Conservation (phyloP, 345 rosid species). For the Salix viminalis region DNA sequence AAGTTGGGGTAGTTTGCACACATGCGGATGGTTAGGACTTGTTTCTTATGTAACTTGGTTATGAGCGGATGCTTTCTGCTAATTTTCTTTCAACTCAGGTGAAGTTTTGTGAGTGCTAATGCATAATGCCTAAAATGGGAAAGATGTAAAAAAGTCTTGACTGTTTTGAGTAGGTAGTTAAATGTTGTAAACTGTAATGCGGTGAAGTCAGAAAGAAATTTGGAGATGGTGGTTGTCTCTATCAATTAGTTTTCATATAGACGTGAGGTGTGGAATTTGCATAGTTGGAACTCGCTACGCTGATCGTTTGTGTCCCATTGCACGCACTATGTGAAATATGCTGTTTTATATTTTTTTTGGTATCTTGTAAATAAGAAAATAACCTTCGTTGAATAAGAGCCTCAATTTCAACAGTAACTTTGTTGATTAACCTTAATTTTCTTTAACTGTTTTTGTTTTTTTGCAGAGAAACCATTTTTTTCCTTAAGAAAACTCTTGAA, state of each 20-base stretch:
- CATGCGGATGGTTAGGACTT: not conserved
- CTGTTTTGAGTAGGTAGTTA: not conserved
- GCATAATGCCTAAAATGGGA: not conserved
- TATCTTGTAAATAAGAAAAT: not conserved
- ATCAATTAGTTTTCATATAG: not conserved
- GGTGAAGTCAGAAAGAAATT: not conserved
- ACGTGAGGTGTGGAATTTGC: not conserved
- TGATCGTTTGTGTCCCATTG: not conserved
- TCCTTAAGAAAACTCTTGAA: not conserved
- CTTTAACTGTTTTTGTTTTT: not conserved
- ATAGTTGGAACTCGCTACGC: not conserved
- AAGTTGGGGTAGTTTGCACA: not conserved
- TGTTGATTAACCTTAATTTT: not conserved
- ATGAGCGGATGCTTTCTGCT: not conserved
- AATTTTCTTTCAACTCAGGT: not conserved
- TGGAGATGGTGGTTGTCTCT: not conserved
- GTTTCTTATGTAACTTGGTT: not conserved
- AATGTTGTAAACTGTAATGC: not conserved
- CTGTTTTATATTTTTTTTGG: too few relatives aligned
- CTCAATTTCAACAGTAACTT: not conserved
- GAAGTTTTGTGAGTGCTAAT: not conserved
- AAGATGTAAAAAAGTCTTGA: not conserved
- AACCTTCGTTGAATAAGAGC: not conserved
- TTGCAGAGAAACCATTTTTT: not conserved
- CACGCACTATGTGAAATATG: not conserved